A percentile compares a stretch with the other conserved stretches of the same genome.
These are phyloP conservation scores for Phyllosticta paracitricarpa DNA, from an alignment of 2,329 filamentous ascomycete species.

Conservation along the genomic window DNA sequence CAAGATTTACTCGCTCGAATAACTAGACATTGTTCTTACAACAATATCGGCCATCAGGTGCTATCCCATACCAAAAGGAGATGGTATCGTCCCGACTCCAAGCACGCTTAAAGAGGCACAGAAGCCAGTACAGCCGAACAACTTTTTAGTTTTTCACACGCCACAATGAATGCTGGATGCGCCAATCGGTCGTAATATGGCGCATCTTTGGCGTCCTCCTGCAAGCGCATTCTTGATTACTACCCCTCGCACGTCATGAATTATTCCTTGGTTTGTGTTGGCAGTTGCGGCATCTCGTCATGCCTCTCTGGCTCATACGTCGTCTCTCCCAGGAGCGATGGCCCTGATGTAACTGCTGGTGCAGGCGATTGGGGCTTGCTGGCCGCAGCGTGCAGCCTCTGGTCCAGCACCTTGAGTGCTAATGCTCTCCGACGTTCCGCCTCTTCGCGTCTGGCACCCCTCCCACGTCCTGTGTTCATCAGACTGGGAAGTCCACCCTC, in stretches of 20 bases:
- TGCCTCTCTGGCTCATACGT: conserved; percentile 32
- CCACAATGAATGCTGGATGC: not conserved
- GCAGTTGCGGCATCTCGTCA: conserved; percentile 15
- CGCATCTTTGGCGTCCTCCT: not conserved
- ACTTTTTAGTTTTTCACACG: not conserved
- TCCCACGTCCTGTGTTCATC: conserved; percentile 40
- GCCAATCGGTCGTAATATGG: not conserved
- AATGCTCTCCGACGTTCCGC: conserved; percentile 82
- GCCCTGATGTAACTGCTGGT: conserved; percentile 32
- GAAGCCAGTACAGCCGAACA: not conserved
- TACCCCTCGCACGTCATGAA: not conserved
- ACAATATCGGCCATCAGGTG: not conserved
- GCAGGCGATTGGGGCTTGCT: conserved; percentile 27
- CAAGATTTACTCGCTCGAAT: not conserved
- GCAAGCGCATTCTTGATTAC: not conserved
- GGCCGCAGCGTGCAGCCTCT: conserved; percentile 78
- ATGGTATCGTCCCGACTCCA: conserved; percentile 9
- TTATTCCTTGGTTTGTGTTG: not conserved
- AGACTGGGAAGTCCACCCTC: conserved; percentile 52
- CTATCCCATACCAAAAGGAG: not conserved
- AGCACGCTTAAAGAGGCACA: not conserved
- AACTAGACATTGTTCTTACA: not conserved
- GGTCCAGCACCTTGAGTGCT: conserved; percentile 83
- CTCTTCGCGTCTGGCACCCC: conserved; percentile 66
- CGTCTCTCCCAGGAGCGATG: conserved; percentile 31